Evolutionary conservation across 1,139 yeast genomes (phyloP), one percentile per base, ranked within the genome.

Genomic region (Candida sanyaensis): DNA sequence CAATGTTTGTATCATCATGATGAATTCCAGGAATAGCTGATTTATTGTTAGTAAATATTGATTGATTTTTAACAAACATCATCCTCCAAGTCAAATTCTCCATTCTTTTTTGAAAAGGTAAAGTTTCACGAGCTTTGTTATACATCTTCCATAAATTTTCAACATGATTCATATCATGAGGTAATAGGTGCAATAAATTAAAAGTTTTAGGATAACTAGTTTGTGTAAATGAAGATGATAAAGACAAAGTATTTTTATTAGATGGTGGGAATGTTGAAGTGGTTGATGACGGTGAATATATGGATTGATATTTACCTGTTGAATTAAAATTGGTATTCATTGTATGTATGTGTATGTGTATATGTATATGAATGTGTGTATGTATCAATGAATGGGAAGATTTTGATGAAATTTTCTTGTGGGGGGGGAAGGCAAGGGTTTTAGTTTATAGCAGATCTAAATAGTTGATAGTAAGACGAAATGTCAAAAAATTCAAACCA

Each of bases 21-120:
- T 30, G 32, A 31, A 23, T 40, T 8, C 24, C 33, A 28, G 13
- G 27, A 11, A 24, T 29, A 30, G 31, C 37, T 34, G 38, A 21
- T 21, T 24, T 36, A 36, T 23, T 36, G 29, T 37, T 43, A 28
- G 27, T 28, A 23, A 26, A 32, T 21, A 13, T 37, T n/a, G 24
- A 65, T 48, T 68, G 64, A 47, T 73, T 63, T 53, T 80, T 79
- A 59, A 86, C 70, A 45, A 77, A 80, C 91, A 89, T 86, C 82
- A 90, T 78, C 53, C 96, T 68, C 96, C 96, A 89, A 10, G 95
- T 84, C 45, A 89, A 68, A 62, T 89, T 89, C 61, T 87, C 90
- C 84, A 89, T 85, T 42, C 96, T 72, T 38, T 81, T 77, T 50
- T 81, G 78, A 63, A 86, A 84, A 1, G 96, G 96, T 43, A 89